Percentiles rank a stretch among this genome's conserved stretches.
Conservation (phyloP, 108 stramenopile genomes). For the Nitzschia palea region DNA sequence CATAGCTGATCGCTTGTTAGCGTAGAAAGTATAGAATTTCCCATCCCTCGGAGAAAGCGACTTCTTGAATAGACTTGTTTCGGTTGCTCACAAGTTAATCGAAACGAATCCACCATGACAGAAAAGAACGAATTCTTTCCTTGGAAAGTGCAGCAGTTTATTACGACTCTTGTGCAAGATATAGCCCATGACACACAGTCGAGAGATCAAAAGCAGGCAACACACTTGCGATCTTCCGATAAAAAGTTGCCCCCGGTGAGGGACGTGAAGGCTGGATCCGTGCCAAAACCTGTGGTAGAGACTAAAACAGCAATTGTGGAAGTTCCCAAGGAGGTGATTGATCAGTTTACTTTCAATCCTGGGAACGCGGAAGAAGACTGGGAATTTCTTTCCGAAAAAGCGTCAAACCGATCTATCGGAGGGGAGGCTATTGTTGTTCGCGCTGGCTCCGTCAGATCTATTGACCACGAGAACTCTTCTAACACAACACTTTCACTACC, state of each 20-base stretch:
- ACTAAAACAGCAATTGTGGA: slow-evolving; percentile 12
- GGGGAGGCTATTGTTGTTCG: slow-evolving; percentile 25
- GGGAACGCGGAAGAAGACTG: slow-evolving; percentile 30
- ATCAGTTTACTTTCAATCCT: neutral
- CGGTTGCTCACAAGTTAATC: no score
- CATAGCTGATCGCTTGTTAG: no score
- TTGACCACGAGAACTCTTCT: slow-evolving; percentile 35
- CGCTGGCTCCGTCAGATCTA: slow-evolving; percentile 40
- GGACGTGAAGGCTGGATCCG: neutral
- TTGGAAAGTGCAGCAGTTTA: slow-evolving; percentile 11
- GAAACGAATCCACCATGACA: slow-evolving; percentile 3
- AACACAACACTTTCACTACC: slow-evolving; percentile 34
- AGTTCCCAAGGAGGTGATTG: slow-evolving; percentile 20
- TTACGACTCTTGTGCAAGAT: neutral
- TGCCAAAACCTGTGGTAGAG: neutral
- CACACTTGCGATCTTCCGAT: neutral
- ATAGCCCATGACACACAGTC: slow-evolving; percentile 1
- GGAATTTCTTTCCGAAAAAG: slow-evolving; percentile 41
- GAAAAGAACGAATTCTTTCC: slow-evolving; percentile 8
- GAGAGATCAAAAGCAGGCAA: neutral
- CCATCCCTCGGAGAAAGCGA: no score
- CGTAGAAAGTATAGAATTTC: no score
- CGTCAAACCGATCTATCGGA: slow-evolving; percentile 16
- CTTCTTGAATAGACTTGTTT: no score
- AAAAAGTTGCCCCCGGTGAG: neutral